phyloP scores from a whole-genome alignment of 805 yeast species.

The Saccharomycopsis fibuligera region DNA sequence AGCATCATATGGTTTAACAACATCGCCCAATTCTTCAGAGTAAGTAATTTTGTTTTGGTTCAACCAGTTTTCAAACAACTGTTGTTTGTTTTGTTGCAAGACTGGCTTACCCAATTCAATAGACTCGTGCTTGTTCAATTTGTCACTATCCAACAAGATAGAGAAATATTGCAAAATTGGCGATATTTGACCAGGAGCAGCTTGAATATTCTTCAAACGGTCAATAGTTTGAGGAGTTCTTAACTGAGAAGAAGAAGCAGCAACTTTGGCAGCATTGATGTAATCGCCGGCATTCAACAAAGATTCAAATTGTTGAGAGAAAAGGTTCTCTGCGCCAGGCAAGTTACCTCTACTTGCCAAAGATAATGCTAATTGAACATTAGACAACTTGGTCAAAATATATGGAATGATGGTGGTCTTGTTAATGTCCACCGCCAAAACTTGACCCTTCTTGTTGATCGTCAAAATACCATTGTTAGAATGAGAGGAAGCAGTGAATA shows the following conservation, averaged over 20 bases:
- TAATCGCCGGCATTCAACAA: slow-evolving; percentile 81
- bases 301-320: slow-evolving; percentile 86
- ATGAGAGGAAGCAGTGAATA: slow-evolving; percentile 79
- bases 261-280: slow-evolving; percentile 89
- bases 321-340: slow-evolving; percentile 93
- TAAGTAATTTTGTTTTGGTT: slow-evolving; percentile 89
- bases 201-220: slow-evolving; percentile 82
- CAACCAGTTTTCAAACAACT: slow-evolving; percentile 91
- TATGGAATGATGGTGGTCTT: slow-evolving; percentile 84
- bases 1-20: slow-evolving; percentile 81
- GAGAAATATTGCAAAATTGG: slow-evolving; percentile 92
- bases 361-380: slow-evolving; percentile 78
- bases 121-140: slow-evolving; percentile 87
- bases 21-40: slow-evolving; percentile 97
- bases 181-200: slow-evolving; percentile 90
- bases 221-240: slow-evolving; percentile 93
- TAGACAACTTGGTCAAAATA: slow-evolving; percentile 76
- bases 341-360: slow-evolving; percentile 93
- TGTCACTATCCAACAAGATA: slow-evolving; percentile 84
- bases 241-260: slow-evolving; percentile 88
- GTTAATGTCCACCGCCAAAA: slow-evolving; percentile 83
- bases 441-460: slow-evolving; percentile 93
- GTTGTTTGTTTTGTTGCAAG: slow-evolving; percentile 89
- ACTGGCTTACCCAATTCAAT: slow-evolving; percentile 94
- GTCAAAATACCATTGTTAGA: slow-evolving; percentile 80